These are phyloP conservation scores for Chlorella sp. DNA, from an alignment of 139 green algal species.

Conservation along the genomic window DNA sequence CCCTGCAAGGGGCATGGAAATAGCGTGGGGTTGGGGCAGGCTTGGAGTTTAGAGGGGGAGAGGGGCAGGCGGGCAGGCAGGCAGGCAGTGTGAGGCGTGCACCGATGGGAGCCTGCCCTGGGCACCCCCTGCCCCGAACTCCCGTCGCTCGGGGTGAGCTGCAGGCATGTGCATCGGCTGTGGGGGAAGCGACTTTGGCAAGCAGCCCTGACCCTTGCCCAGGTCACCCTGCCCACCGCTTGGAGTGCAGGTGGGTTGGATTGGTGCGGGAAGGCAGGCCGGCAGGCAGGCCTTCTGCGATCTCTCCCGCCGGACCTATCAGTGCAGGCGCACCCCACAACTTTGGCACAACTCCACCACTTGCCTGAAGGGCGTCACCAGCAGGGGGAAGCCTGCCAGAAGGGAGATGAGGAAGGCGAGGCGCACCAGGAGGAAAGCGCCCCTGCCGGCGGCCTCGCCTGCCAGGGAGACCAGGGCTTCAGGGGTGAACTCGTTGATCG, in stretches of 20 bases:
- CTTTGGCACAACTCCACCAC: background rate
- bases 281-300: too few species aligned
- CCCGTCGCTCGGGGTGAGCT: too few species aligned
- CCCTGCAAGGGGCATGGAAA: background rate
- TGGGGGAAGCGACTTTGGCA: too few species aligned
- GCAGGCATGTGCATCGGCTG: too few species aligned
- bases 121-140: background rate
- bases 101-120: background rate
- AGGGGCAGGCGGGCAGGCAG: background rate
- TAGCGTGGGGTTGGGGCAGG: background rate
- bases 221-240: too few species aligned
- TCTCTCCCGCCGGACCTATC: too few species aligned
- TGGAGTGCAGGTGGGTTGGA: too few species aligned
- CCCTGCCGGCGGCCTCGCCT: background rate
- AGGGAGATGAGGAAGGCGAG: slow-evolving; percentile 8
- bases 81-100: background rate
- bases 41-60: background rate
- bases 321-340: too few species aligned
- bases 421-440: slow-evolving; percentile 1
- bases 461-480: background rate
- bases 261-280: too few species aligned
- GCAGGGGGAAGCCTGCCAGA: slow-evolving; percentile 4
- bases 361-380: slow-evolving; percentile 30
- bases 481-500: slow-evolving; percentile 1
- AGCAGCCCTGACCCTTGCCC: too few species aligned